Percentiles rank a stretch among this genome's conserved stretches.
Evolutionary conservation across 495 filamentous ascomycete species (phyloP).

Genomic region (Penicillium robsamsonii): DNA sequence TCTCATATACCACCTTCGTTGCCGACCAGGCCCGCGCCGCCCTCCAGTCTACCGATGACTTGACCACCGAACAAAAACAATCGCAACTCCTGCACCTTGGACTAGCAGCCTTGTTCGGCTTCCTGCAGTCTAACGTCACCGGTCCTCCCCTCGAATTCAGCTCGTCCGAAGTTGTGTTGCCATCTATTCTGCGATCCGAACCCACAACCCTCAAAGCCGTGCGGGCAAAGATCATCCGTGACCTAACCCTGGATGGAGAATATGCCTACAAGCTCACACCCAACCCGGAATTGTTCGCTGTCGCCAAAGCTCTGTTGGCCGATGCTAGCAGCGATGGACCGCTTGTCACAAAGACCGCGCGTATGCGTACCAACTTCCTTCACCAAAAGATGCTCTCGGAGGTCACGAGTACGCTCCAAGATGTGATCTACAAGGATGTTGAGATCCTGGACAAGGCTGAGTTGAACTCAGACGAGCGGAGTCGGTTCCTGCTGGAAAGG

Average conservation of each 20-base stretch:
- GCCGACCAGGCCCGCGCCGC: constrained; percentile 30
- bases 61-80: constrained; percentile 32
- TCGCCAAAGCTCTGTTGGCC: constrained; percentile 59
- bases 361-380: constrained; percentile 72
- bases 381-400: constrained; percentile 88
- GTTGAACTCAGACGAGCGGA: constrained; percentile 44
- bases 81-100: constrained; percentile 58
- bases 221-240: constrained; percentile 54
- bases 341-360: constrained; percentile 38
- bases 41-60: constrained; percentile 26
- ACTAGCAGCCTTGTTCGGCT: constrained; percentile 72
- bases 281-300: constrained; percentile 72
- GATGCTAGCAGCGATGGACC: constrained; percentile 36
- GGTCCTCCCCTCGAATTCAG: constrained; percentile 70
- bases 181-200: constrained; percentile 35
- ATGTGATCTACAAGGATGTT: constrained; percentile 53
- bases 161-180: constrained; percentile 55
- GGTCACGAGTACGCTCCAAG: constrained; percentile 63
- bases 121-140: constrained; percentile 88
- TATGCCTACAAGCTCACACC: constrained; percentile 82
- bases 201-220: constrained; percentile 33
- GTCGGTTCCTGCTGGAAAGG: constrained; percentile 73
- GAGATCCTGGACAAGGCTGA: constrained; percentile 44
- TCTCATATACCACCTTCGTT: constrained; percentile 41
- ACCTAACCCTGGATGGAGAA: constrained; percentile 79